A percentile compares a stretch with the other conserved stretches of the same genome.
Conservation (phyloP, 2,329 filamentous ascomycete species). For the Penicillium brasilianum region DNA sequence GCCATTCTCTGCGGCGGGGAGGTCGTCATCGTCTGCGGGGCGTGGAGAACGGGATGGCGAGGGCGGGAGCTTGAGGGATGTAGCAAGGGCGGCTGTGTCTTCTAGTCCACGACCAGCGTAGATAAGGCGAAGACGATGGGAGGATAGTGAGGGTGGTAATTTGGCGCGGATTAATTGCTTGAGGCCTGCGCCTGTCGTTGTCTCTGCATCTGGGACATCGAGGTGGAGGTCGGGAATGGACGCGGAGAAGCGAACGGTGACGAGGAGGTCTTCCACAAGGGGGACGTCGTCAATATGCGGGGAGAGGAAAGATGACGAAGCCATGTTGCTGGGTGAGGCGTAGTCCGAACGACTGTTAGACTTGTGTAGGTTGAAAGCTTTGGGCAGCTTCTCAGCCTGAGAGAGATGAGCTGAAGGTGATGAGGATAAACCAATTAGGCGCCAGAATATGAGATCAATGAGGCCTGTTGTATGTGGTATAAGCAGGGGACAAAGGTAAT, state of each 20-base stretch:
- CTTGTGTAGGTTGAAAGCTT: no score
- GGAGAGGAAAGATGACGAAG: constrained; percentile 23
- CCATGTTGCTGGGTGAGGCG: constrained; percentile 28
- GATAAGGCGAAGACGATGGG: constrained; percentile 82
- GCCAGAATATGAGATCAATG: no score
- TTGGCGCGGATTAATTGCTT: constrained; percentile 80
- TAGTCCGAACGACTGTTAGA: no score
- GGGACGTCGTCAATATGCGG: constrained; percentile 17
- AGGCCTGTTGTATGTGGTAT: no score
- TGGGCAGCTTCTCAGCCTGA: no score
- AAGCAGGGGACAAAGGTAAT: no score
- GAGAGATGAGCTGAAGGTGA: neutral
- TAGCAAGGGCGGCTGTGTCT: constrained; percentile 70
- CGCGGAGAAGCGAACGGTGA: constrained; percentile 90
- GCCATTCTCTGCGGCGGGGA: constrained; percentile 9
- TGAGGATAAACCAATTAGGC: neutral
- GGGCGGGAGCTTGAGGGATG: constrained; percentile 68
- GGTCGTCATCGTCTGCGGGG: constrained; percentile 26
- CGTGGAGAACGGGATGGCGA: constrained; percentile 55
- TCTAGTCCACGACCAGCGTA: constrained; percentile 84
- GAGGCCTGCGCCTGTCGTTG: constrained; percentile 75
- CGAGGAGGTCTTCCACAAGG: constrained; percentile 58
- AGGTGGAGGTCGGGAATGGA: constrained; percentile 82
- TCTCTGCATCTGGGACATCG: constrained; percentile 69
- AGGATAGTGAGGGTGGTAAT: constrained; percentile 65